Conservation (phyloP, 1,139 yeast species). For the Sugiyamaella novakii region DNA sequence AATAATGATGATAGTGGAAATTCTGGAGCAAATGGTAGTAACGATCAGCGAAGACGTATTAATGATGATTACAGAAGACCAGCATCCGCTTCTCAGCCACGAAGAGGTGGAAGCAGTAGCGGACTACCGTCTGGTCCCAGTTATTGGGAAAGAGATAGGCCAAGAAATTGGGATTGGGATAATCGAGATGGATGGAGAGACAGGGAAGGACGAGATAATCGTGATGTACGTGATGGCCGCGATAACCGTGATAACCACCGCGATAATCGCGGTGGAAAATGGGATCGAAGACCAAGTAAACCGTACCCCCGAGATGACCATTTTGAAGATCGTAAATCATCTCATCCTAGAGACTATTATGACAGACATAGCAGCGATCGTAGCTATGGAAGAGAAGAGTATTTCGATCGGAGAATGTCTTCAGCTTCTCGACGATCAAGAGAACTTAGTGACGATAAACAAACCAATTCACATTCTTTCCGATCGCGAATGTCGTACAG, state of each 20-base stretch:
- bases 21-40: neutral
- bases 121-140: conserved; percentile 25
- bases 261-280: conserved; percentile 29
- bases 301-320: conserved; percentile 12
- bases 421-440: conserved; percentile 14
- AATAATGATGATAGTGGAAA: neutral
- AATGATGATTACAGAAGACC: conserved; percentile 25
- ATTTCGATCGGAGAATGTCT: conserved; percentile 14
- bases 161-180: conserved; percentile 25
- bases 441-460: conserved; percentile 21
- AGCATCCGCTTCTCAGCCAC: conserved; percentile 15
- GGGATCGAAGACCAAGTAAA: conserved; percentile 16
- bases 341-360: conserved; percentile 16
- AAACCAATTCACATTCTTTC: conserved; percentile 7
- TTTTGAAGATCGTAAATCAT: conserved; percentile 8
- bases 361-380: conserved; percentile 18
- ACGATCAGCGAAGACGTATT: conserved; percentile 16
- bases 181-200: neutral
- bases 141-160: conserved; percentile 25
- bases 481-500: conserved; percentile 11
- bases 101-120: conserved; percentile 14
- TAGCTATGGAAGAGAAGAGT: conserved; percentile 20
- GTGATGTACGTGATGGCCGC: neutral
- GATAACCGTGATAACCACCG: conserved; percentile 27
- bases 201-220: neutral